phyloP scores from a whole-genome alignment of 2,329 filamentous ascomycete genomes.

The Monosporascus sp. region DNA sequence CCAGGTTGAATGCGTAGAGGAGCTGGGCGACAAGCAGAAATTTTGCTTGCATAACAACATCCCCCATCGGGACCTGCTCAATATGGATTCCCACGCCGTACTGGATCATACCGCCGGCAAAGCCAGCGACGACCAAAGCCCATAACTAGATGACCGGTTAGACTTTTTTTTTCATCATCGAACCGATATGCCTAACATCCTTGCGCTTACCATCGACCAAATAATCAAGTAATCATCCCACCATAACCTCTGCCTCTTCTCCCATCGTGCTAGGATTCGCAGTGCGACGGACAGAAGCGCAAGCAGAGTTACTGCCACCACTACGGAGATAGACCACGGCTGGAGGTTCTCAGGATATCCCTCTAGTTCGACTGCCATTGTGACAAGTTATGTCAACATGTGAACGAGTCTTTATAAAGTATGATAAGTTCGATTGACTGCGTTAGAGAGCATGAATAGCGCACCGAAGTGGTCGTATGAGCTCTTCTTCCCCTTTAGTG shows the following conservation, averaged over 20 bases:
- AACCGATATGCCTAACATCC: not conserved
- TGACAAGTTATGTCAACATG: not conserved
- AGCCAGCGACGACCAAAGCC: conserved; percentile 39
- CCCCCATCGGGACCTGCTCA: conserved; percentile 27
- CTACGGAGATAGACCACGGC: conserved; percentile 37
- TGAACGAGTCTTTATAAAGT: not conserved
- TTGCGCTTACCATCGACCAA: conserved; percentile 39
- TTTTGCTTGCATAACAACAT: conserved; percentile 42
- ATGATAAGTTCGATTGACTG: not conserved
- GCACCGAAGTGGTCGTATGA: not conserved
- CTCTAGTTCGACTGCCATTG: not conserved
- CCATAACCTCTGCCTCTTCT: conserved; percentile 40
- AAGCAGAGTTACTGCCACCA: conserved; percentile 36
- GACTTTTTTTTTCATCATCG: not conserved
- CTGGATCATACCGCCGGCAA: conserved; percentile 43
- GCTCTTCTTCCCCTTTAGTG: not conserved
- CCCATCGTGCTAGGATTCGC: conserved; percentile 35
- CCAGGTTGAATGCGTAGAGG: conserved; percentile 43
- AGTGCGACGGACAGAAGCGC: conserved; percentile 34
- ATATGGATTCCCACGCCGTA: conserved; percentile 44
- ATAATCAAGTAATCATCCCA: conserved; percentile 48
- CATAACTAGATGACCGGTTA: conserved; percentile 25
- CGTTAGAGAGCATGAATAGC: not conserved
- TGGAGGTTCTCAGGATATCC: conserved; percentile 31
- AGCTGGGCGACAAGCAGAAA: conserved; percentile 43